A percentile compares a stretch with the other conserved stretches of the same genome.
Conservation (phyloP, 495 filamentous ascomycete genomes). For the Podospora pseudocomata region DNA sequence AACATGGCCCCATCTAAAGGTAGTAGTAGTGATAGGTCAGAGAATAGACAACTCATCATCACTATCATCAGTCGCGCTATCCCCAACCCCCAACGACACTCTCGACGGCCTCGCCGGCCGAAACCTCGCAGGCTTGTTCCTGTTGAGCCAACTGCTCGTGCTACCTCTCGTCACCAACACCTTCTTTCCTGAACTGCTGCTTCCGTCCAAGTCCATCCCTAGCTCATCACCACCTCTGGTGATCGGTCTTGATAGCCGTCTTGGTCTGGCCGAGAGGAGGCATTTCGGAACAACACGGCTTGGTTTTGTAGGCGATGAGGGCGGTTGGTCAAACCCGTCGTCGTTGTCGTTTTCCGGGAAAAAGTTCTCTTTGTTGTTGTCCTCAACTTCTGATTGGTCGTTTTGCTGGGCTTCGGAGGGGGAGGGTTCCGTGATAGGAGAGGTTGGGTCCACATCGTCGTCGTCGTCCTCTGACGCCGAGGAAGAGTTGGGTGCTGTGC, state of each 20-base stretch:
- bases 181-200: not conserved
- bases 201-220: not conserved
- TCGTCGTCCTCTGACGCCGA: conserved; percentile 1
- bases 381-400: not conserved
- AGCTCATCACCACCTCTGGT: conserved; percentile 14
- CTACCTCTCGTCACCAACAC: not conserved
- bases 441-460: not conserved
- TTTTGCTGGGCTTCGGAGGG: not conserved
- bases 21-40: not conserved
- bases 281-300: not conserved
- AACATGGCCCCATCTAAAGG: conserved; percentile 2
- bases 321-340: not conserved
- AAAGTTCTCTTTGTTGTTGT: not conserved
- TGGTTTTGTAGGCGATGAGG: not conserved
- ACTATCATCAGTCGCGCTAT: conserved; percentile 9
- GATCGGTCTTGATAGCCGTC: conserved; percentile 14
- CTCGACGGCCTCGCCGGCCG: conserved; percentile 4
- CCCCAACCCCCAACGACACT: conserved; percentile 9
- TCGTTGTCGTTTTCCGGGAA: conserved; percentile 1
- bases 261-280: conserved; percentile 17
- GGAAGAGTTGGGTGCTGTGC: not conserved
- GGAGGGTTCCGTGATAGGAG: conserved; percentile 14
- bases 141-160: conserved; percentile 1
- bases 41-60: conserved; percentile 20
- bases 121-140: conserved; percentile 16